Evolutionary conservation across 2,329 filamentous ascomycete genomes (phyloP).

Genomic region (Sphaerulina vaccinii): DNA sequence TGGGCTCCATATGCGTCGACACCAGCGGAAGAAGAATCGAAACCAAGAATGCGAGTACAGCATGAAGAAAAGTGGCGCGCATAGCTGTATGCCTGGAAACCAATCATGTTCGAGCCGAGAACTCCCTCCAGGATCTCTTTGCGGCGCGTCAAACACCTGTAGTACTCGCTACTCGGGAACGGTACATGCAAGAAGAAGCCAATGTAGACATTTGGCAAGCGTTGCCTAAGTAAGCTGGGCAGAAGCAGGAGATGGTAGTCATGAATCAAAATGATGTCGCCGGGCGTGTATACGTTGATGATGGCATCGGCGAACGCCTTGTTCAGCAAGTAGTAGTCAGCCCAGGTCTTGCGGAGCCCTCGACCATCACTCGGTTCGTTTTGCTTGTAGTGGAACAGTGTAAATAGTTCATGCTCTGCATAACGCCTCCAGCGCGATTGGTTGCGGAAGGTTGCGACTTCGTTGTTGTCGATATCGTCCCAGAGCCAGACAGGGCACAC

Average conservation of each 20-base stretch:
- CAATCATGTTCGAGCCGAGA: constrained; percentile 86
- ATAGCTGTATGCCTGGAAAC: constrained; percentile 94
- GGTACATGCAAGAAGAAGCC: constrained; percentile 92
- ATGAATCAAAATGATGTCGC: constrained; percentile 88
- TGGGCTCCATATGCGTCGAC: constrained; percentile 87
- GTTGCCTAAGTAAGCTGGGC: constrained; percentile 82
- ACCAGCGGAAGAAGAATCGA: constrained; percentile 78
- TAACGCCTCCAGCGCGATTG: constrained; percentile 86
- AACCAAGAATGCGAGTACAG: constrained; percentile 87
- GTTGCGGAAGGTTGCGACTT: constrained; percentile 70
- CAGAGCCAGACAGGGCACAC: constrained; percentile 87
- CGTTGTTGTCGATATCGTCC: constrained; percentile 68
- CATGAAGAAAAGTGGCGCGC: constrained; percentile 92
- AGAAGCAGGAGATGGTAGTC: constrained; percentile 92
- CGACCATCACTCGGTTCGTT: constrained; percentile 85
- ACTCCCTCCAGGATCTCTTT: constrained; percentile 90
- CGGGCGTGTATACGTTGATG: constrained; percentile 82
- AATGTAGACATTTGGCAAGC: constrained; percentile 85
- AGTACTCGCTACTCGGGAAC: constrained; percentile 94
- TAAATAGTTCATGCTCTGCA: constrained; percentile 88
- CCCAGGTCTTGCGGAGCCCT: constrained; percentile 79
- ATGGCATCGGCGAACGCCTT: constrained; percentile 88
- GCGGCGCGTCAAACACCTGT: constrained; percentile 80
- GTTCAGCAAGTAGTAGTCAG: constrained; percentile 91
- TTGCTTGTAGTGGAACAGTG: constrained; percentile 93